phyloP scores from a whole-genome alignment of 495 filamentous ascomycete species.

The Neurospora africana region DNA sequence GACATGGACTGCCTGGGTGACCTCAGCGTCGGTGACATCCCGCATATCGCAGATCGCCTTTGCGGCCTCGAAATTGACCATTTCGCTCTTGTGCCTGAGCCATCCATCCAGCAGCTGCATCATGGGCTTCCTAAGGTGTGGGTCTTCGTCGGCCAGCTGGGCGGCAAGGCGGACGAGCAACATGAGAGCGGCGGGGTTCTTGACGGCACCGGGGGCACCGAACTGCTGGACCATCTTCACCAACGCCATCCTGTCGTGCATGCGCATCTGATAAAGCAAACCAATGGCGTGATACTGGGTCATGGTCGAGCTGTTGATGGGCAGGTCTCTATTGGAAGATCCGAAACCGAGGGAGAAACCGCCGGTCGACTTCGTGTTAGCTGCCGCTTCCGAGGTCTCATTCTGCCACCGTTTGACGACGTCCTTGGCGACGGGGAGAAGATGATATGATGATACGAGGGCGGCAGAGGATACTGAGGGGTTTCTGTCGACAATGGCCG shows the following conservation, averaged over 20 bases:
- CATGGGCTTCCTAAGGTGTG: slow-evolving; percentile 81
- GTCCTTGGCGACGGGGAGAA: slow-evolving; percentile 89
- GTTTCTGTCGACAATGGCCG: slow-evolving; percentile 97
- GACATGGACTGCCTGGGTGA: slow-evolving; percentile 83
- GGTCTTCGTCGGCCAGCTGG: slow-evolving; percentile 90
- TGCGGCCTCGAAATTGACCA: slow-evolving; percentile 99
- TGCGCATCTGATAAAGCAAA: slow-evolving; percentile 94
- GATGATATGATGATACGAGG: slow-evolving; percentile 95
- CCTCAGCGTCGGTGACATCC: slow-evolving; percentile 86
- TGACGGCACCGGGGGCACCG: slow-evolving; percentile 77
- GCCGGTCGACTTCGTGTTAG: slow-evolving; percentile 72
- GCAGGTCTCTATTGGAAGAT: slow-evolving; percentile 55
- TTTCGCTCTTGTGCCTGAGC: slow-evolving; percentile 97
- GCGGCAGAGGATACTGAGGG: slow-evolving; percentile 96
- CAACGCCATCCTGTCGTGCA: slow-evolving; percentile 92
- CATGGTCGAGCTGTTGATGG: slow-evolving; percentile 80
- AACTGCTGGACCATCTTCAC: slow-evolving; percentile 99
- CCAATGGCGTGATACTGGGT: slow-evolving; percentile 98
- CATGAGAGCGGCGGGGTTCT: slow-evolving; percentile 85
- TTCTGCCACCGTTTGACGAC: slow-evolving; percentile 97
- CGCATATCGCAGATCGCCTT: slow-evolving; percentile 94
- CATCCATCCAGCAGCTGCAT: slow-evolving; percentile 90
- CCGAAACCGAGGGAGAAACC: slow-evolving; percentile 87
- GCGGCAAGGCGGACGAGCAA: slow-evolving; percentile 89
- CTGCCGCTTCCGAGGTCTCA: slow-evolving; percentile 95